A percentile compares a stretch with the other conserved stretches of the same genome.
Conservation (phyloP, 78 protist genomes). For the Isochrysis galbana region DNA sequence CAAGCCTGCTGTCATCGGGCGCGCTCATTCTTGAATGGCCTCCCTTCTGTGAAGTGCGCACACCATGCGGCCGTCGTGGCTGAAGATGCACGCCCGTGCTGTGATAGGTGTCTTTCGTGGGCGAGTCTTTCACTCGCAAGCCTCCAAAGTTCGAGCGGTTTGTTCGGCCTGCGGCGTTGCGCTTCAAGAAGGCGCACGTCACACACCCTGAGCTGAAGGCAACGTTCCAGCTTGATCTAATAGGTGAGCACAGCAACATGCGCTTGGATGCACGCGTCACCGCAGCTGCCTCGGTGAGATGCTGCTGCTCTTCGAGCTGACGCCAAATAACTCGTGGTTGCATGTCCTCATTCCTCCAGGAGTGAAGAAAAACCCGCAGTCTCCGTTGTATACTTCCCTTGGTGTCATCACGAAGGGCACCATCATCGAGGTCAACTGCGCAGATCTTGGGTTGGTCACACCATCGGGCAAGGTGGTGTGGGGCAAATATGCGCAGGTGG, state of each 20-base stretch:
- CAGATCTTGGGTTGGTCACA: conserved; percentile 95
- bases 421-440: neutral
- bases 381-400: conserved; percentile 89
- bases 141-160: conserved; percentile 87
- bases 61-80: no score
- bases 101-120: conserved; percentile 18
- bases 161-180: conserved; percentile 95
- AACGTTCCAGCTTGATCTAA: conserved; percentile 94
- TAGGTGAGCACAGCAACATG: conserved; percentile 91
- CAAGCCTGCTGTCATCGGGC: neutral
- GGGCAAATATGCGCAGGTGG: conserved; percentile 79
- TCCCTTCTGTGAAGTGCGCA: no score
- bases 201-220: conserved; percentile 98
- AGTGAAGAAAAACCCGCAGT: conserved; percentile 62
- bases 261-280: no score
- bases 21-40: no score
- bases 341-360: neutral
- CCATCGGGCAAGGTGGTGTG: conserved; percentile 98
- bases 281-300: no score
- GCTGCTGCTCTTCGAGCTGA: no score
- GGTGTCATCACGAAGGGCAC: conserved; percentile 89
- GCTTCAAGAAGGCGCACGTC: conserved; percentile 94
- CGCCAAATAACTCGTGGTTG: no score
- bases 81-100: neutral
- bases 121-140: conserved; percentile 92